Evolutionary conservation across 345 rosid species (phyloP), one percentile per base, ranked within the genome.

Genomic region (Brassica cretica): DNA sequence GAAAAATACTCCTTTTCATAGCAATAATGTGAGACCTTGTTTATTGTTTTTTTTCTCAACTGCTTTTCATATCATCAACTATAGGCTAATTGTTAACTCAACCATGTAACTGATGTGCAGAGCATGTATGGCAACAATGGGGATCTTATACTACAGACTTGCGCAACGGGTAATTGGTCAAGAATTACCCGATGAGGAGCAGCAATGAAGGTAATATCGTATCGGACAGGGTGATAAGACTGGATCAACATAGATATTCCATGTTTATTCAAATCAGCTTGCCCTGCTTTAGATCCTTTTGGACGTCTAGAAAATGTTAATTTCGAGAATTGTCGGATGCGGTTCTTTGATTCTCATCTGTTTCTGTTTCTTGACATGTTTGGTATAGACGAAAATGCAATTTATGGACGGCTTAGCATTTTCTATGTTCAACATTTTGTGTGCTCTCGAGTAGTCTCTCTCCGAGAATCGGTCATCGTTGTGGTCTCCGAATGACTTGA

Each of bases 101-200:
- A 18, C 14, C 72, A 3, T 63, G 0, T 64, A 60, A 46, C 35
- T 18, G 6, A 72, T 72, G 14, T 74, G 85, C 97, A 96, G 99
- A 93, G 99, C 99, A 3, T 96, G 99, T 81, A 85, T 96, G 90
- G 94, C 99, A 7, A 93, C 99, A 6, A 96, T 96, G 98, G 97
- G 94, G 73, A 86, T 96, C 77, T 86, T 96, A 68, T 96, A 96
- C 77, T 93, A 91, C 89, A 90, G 97, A 87, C 86, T 96, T 25
- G 94, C 99, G 14, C 96, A 89, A 61, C 84, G 89, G 56, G 91
- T 89, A 56, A 81, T 89, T 10, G 90, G 83, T 25, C 92, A 93
- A 59, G 87, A 87, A 19, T 62, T 74, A 81, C 75, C 79, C 6
- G 82, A 78, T 10, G 89, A 87, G 33, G 98, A 87, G 80, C 88